A percentile compares a stretch with the other conserved stretches of the same genome.
phyloP scores from a whole-genome alignment of 2,329 filamentous ascomycete species.

The Neocatenulostroma microsporum region DNA sequence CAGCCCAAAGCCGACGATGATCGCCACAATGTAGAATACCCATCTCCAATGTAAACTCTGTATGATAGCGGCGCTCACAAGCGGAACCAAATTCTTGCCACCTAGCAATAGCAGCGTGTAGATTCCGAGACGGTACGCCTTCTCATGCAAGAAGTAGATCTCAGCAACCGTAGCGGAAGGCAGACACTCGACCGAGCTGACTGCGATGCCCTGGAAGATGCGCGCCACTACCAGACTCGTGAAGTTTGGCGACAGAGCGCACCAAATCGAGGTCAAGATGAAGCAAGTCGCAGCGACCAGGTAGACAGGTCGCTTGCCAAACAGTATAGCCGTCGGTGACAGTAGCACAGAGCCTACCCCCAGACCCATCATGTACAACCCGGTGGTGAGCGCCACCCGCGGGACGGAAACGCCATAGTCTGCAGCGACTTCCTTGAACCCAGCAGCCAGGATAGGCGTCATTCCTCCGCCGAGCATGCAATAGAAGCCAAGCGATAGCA shows the following conservation, averaged over 20 bases:
- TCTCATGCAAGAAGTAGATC: slow-evolving; percentile 91
- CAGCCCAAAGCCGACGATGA: slow-evolving; percentile 65
- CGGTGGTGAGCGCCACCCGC: slow-evolving; percentile 76
- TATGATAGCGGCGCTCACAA: slow-evolving; percentile 81
- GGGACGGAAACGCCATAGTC: slow-evolving; percentile 60
- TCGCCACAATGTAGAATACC: slow-evolving; percentile 61
- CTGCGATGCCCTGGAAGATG: slow-evolving; percentile 78
- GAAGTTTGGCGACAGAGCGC: slow-evolving; percentile 74
- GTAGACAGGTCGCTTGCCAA: slow-evolving; percentile 85
- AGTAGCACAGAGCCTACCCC: slow-evolving; percentile 76
- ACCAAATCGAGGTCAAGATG: slow-evolving; percentile 70
- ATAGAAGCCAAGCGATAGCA: slow-evolving; percentile 80
- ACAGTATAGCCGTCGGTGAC: slow-evolving; percentile 85
- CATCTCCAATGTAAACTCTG: slow-evolving; percentile 65
- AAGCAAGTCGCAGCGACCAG: slow-evolving; percentile 71
- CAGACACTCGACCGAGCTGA: slow-evolving; percentile 85
- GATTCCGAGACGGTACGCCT: slow-evolving; percentile 85
- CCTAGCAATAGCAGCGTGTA: slow-evolving; percentile 84
- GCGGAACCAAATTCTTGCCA: slow-evolving; percentile 73
- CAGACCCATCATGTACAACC: slow-evolving; percentile 88
- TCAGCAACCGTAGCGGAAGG: slow-evolving; percentile 92
- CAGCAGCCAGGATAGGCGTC: slow-evolving; percentile 81
- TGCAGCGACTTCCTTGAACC: slow-evolving; percentile 71
- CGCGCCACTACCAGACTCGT: slow-evolving; percentile 70
- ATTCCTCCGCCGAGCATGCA: slow-evolving; percentile 91